Percentiles rank a stretch among this genome's conserved stretches.
Evolutionary conservation across 495 filamentous ascomycete genomes (phyloP).

Genomic region (Penicillium arizonense): DNA sequence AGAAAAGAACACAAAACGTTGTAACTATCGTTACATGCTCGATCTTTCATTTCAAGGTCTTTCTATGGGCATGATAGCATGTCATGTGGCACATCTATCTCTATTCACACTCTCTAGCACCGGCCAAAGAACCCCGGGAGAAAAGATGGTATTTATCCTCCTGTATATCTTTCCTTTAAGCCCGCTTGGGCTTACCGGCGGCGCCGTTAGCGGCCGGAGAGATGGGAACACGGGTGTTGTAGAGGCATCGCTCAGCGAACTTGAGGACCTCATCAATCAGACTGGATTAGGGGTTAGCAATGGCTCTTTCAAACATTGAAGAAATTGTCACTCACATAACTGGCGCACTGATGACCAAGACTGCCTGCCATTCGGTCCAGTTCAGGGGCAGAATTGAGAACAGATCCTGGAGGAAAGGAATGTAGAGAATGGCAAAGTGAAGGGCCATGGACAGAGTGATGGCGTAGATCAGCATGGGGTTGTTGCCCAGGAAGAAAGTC

Average conservation of each 20-base stretch:
- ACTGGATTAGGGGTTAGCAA: conserved; percentile 43
- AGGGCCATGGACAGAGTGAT: conserved; percentile 93
- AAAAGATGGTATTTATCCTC: neutral
- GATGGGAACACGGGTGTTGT: conserved; percentile 26
- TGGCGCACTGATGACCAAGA: conserved; percentile 82
- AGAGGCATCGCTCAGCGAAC: conserved; percentile 67
- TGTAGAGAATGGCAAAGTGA: conserved; percentile 93
- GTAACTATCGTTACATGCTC: neutral
- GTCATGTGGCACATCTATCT: conserved; percentile 21
- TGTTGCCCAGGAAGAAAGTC: conserved; percentile 91
- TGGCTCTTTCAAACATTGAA: neutral
- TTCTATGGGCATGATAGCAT: conserved; percentile 19
- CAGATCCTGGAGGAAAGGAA: conserved; percentile 80
- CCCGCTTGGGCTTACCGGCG: conserved; percentile 40
- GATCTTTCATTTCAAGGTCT: conserved; percentile 9
- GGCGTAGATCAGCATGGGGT: conserved; percentile 95
- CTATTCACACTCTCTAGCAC: conserved; percentile 16
- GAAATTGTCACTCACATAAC: conserved; percentile 73
- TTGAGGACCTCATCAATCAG: conserved; percentile 90
- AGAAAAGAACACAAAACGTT: neutral
- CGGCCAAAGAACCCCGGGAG: neutral
- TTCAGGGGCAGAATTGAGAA: conserved; percentile 92
- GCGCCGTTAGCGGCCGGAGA: conserved; percentile 26
- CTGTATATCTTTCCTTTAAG: conserved; percentile 21
- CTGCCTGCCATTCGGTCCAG: conserved; percentile 90